Base-by-base conservation (phyloP, 208 protist species). In the Leishmania amazonensis region DNA sequence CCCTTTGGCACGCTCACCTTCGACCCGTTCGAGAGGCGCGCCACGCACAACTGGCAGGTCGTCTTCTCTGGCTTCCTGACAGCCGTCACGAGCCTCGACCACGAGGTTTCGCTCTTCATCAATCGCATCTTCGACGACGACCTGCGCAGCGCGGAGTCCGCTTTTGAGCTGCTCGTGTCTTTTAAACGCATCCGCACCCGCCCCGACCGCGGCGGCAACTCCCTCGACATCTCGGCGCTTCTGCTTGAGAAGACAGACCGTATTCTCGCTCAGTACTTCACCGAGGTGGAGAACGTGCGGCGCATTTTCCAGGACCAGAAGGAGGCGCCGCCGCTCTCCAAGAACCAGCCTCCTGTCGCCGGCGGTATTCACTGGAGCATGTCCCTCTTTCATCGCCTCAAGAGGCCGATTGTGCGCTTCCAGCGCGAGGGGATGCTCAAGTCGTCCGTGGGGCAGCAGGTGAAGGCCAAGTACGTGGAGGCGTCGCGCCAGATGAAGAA, bases 81-180 rank as follows among this genome's bases (percentile, higher is more conserved):
- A 42, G 94, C 98, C 28, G 96, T 98, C 31, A 88, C 91, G 8
- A 94, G 92, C 65, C 97, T 99, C 49, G 98, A 99, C 72, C 94
- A 97, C 65, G 90, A 95, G 75, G 97, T 98, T 19, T 96, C 98
- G 75, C 72, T 90, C 49, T 99, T 99, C 84, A 99, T 99, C 88
- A 98, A 99, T 83, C 93, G 94, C 62, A 98, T 98, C 68, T 99
- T 99, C 89, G 97, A 99, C 84, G 94, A 98, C 57, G 98, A 99
- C 84, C 91, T 99, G 24, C 95, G 99, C 70, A 99, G 97, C 78
- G 97, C 99, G 13, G 98, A 99, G 87, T 99, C 95, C 13, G 98
- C 99, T 13, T 99, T 99, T 92, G 97, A 99, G 75, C 89, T 99
- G 57, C 89, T 99, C 45, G 91, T 99, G 40, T 99, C 99, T 67